These are phyloP conservation scores for Cryptosporidium meleagridis DNA, from an alignment of 169 alveolate species.

Conservation along the genomic window DNA sequence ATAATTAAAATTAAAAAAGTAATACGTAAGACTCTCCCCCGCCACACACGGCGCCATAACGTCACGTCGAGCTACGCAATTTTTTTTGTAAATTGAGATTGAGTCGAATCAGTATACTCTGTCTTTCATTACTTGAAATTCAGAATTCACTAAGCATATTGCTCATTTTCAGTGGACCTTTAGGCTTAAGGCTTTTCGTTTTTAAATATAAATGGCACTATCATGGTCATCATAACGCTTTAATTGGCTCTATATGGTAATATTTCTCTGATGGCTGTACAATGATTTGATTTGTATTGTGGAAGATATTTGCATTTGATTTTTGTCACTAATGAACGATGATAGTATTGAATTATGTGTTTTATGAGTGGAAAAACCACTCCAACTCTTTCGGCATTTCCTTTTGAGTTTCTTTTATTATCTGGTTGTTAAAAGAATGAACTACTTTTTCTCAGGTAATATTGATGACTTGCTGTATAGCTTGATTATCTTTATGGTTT, in stretches of 20 bases:
- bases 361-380: slow-evolving; percentile 19
- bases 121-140: neutral
- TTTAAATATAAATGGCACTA: neutral
- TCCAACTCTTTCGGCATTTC: neutral
- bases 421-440: neutral
- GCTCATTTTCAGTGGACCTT: neutral
- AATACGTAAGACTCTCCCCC: neutral
- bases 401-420: neutral
- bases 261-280: neutral
- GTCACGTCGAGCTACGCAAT: neutral
- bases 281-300: neutral
- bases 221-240: slow-evolving; percentile 1
- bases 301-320: neutral
- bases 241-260: slow-evolving; percentile 15
- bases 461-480: neutral
- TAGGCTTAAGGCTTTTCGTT: neutral
- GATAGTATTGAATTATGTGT: slow-evolving; percentile 22
- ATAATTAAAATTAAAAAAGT: no score
- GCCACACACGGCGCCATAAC: slow-evolving; percentile 1
- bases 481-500: neutral
- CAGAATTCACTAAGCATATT: neutral
- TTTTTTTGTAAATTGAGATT: neutral
- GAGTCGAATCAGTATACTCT: neutral
- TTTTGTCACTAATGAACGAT: slow-evolving; percentile 27
- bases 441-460: neutral